Base-by-base conservation (phyloP, 2,329 filamentous ascomycete species). In the Akanthomyces dipterigenus region DNA sequence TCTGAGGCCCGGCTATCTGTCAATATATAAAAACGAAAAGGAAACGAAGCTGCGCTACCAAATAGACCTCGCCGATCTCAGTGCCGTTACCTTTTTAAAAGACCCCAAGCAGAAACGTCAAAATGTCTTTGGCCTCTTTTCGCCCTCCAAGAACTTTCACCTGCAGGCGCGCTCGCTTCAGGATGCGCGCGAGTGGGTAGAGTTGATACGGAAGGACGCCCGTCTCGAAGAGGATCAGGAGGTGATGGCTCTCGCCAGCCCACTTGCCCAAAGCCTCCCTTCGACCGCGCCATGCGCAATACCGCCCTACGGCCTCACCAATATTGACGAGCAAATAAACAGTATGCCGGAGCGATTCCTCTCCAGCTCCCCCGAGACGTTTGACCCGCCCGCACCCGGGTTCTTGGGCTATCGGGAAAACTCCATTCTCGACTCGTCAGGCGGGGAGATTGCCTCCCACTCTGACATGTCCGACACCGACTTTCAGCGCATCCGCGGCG, bases 71-170 rank as follows among this genome's bases (percentile, higher is more conserved):
- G 89, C 90, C 48, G 95, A 99, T 63, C 84, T 98, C 63, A 97
- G 93, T 3, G 93, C 95, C 8, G 91, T 96, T 49, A 90, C 93
- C 1, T 85, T 90, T 63, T 87, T 98, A 65, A 93, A 90, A 69
- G 92, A 96, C 68, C 89, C 91, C 9, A 96, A 96, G 74, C 87
- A 92, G 64, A 93, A 90, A 72, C 88, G 90, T 62, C 84, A 91
- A 57, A 87, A 96, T 71, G 85, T 97, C 63, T 98, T 99, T 71
- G 95, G 90, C 22, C 82, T 98, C 50, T 99, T 96, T 75, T 93
- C 92, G 0, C 90, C 93, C 0, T 89, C 92, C 18, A 88, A 89
- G 66, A 98, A 97, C 76, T 96, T 89, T 75, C 92, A 97, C 70
- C 86, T 99, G 63, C 89, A 96, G 73, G 92, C 91, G 1, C 72